Base-by-base conservation (phyloP, 805 yeast species). In the Grigorovia humatica region DNA sequence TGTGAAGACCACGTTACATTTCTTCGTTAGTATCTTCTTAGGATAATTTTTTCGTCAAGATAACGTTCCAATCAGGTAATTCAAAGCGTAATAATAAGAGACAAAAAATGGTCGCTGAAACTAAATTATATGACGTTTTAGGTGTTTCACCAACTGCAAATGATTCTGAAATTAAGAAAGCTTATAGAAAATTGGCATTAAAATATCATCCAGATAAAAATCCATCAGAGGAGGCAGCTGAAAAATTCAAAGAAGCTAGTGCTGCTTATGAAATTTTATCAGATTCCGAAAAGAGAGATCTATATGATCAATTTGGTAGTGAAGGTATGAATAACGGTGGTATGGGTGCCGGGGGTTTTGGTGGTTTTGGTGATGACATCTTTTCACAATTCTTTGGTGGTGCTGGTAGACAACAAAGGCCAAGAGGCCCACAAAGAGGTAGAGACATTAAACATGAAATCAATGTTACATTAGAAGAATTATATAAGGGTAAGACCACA, bases 401-500 rank as follows among this genome's bases (percentile, higher is more conserved):
- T 58, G 57, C 59, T 17, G 42, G 78, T 54, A 82, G 80, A 50
- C 79, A 79, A 40, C 81, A 79, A 44, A 80, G 83, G 54, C 83
- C 82, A 53, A 77, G 83, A 61, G 96, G 96, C 51, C 98, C 98
- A 53, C 78, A 82, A 63, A 81, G 82, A 68, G 95, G 96, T 64
- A 82, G 82, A 66, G 97, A 93, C 70, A 90, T 93, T 71, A 88
- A 83, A 66, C 98, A 93, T 71, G 78, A 88, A 48, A 79, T 93
- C 63, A 70, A 79, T 50, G 95, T 93, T 61, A 77, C 96, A 46
- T 77, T 93, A 63, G 98, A 91, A 72, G 98, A 93, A 69, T 76
- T 93, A 56, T 93, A 82, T 79, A 86, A 84, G 72, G 99, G 99
- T 57, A 86, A 90, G 75, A 82, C 88, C 46, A 83, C 96, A 53